Percentiles rank a stretch among this genome's conserved stretches.
Conservation (phyloP, 164 flowering plant genomes). For the Magnolia officinalis region DNA sequence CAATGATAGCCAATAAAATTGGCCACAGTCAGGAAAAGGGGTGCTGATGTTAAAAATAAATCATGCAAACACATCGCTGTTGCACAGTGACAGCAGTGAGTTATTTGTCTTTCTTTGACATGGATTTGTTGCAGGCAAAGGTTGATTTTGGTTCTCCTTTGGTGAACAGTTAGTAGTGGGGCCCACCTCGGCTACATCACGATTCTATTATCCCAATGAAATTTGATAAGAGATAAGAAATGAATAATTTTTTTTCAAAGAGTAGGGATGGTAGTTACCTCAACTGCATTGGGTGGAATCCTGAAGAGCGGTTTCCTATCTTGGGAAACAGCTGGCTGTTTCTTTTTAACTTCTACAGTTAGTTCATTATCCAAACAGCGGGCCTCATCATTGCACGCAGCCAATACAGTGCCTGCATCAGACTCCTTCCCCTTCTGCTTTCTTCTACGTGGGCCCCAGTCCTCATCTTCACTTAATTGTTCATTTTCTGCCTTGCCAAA, state of each 20-base stretch:
- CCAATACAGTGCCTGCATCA: slow-evolving; percentile 57
- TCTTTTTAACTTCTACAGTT: slow-evolving; percentile 19
- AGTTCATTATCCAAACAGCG: slow-evolving; percentile 19
- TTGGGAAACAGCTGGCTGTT: slow-evolving; percentile 20
- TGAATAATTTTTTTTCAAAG: not conserved
- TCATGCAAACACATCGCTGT: too few relatives aligned
- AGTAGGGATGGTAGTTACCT: slow-evolving; percentile 38
- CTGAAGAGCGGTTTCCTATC: slow-evolving; percentile 49
- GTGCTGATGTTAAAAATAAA: too few relatives aligned
- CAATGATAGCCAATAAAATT: too few relatives aligned
- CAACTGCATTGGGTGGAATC: slow-evolving; percentile 67
- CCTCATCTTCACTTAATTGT: slow-evolving; percentile 88
- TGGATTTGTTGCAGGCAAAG: not conserved
- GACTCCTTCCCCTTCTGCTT: slow-evolving; percentile 61
- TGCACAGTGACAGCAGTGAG: not conserved
- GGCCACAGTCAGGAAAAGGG: too few relatives aligned
- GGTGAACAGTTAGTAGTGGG: not conserved
- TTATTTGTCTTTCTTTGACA: not conserved
- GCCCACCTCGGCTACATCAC: not conserved
- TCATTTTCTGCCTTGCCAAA: slow-evolving; percentile 72
- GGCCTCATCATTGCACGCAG: slow-evolving; percentile 44
- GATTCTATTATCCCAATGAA: not conserved
- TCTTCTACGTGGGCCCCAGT: slow-evolving; percentile 84
- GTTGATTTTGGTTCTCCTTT: not conserved
- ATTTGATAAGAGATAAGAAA: not conserved